Conservation (phyloP, 2,329 filamentous ascomycete species). For the Aspergillus spinulosporus region DNA sequence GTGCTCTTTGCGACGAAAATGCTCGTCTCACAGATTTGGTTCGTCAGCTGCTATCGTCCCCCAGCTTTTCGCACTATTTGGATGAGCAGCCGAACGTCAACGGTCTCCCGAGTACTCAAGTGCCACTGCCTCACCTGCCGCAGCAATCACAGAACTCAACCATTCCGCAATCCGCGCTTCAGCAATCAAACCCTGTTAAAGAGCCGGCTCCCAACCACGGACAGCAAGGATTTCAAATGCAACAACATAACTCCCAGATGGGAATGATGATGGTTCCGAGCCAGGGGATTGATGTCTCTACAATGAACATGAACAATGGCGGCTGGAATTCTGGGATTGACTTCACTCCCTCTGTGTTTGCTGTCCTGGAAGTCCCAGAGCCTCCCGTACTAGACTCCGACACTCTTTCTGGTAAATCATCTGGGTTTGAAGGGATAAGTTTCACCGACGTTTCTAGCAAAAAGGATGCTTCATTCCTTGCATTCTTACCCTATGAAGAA, state of each 20-base stretch:
- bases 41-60: slow-evolving; percentile 77
- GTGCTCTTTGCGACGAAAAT: slow-evolving; percentile 80
- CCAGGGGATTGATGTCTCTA: slow-evolving; percentile 70
- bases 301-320: slow-evolving; percentile 59
- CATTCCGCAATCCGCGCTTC: slow-evolving; percentile 41
- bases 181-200: slow-evolving; percentile 59
- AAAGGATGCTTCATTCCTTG: slow-evolving; percentile 54
- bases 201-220: slow-evolving; percentile 64
- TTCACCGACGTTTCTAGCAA: slow-evolving; percentile 40
- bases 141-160: slow-evolving; percentile 22
- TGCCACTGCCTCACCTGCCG: slow-evolving; percentile 40
- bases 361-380: slow-evolving; percentile 69
- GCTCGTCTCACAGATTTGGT: slow-evolving; percentile 73
- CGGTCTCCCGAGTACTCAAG: slow-evolving; percentile 44
- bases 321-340: slow-evolving; percentile 50
- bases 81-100: slow-evolving; percentile 67
- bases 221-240: slow-evolving; percentile 56
- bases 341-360: slow-evolving; percentile 57
- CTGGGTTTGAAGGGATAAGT: slow-evolving; percentile 51
- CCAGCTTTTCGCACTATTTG: slow-evolving; percentile 80
- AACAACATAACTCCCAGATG: slow-evolving; percentile 61
- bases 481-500: slow-evolving; percentile 34
- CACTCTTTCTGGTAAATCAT: slow-evolving; percentile 70
- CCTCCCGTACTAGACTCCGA: slow-evolving; percentile 62
- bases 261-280: slow-evolving; percentile 84